Conservation (phyloP, 768 basidiomycete genomes). For the Auriscalpium microsporum region DNA sequence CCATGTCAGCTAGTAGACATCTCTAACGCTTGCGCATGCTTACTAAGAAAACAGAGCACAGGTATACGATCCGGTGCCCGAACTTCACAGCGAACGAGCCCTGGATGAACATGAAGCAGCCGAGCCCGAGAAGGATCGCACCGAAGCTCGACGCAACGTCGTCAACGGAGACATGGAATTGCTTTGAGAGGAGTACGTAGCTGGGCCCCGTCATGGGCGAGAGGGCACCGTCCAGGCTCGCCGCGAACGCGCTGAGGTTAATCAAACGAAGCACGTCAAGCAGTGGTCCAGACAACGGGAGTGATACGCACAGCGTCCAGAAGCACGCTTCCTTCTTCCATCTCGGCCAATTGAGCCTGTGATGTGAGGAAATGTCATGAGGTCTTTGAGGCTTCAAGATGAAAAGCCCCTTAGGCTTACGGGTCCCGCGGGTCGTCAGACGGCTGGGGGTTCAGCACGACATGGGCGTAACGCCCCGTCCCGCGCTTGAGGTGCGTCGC, state of each 20-base stretch:
- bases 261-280: not conserved
- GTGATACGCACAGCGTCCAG: slow-evolving; percentile 30
- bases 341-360: slow-evolving; percentile 34
- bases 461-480: slow-evolving; percentile 29
- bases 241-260: slow-evolving; percentile 29
- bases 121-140: slow-evolving; percentile 32
- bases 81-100: slow-evolving; percentile 34
- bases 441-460: slow-evolving; percentile 35
- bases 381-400: not conserved
- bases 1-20: no score
- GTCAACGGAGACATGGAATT: slow-evolving; percentile 35
- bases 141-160: slow-evolving; percentile 36
- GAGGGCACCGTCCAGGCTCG: slow-evolving; percentile 34
- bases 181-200: slow-evolving; percentile 31
- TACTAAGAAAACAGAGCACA: slow-evolving; percentile 32
- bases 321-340: slow-evolving; percentile 41
- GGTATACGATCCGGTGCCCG: slow-evolving; percentile 38
- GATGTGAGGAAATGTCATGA: not conserved
- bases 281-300: not conserved
- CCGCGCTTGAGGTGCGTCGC: slow-evolving; percentile 29
- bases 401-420: slow-evolving; percentile 17
- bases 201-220: slow-evolving; percentile 37
- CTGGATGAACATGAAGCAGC: slow-evolving; percentile 35
- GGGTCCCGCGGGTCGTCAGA: slow-evolving; percentile 36
- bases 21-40: not conserved